These are phyloP conservation scores for Erodium moschatum DNA, from an alignment of 441 rosid species.

Conservation along the genomic window DNA sequence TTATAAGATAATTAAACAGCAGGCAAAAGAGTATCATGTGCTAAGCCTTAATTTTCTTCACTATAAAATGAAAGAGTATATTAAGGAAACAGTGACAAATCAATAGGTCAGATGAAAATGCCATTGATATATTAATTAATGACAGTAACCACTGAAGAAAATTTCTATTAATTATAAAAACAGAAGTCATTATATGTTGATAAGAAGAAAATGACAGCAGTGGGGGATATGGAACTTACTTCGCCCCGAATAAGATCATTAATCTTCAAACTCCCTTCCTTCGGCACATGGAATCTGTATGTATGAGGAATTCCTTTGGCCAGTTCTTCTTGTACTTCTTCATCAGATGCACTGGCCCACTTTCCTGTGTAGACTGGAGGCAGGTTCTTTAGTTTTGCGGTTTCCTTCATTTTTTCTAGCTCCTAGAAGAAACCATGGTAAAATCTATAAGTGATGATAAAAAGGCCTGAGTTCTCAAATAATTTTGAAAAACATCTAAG, in stretches of 20 bases:
- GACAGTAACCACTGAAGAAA: no score
- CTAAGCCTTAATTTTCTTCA: no score
- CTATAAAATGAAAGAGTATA: no score
- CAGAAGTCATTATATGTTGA: no score
- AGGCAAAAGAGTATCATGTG: no score
- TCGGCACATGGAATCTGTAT: constrained; percentile 75
- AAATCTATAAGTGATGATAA: neutral
- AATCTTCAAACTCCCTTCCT: constrained; percentile 68
- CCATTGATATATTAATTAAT: no score
- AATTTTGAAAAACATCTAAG: neutral
- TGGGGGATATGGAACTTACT: constrained; percentile 35
- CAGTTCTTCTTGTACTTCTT: constrained; percentile 63
- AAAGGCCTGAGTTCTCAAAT: no score
- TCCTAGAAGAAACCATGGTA: constrained; percentile 38
- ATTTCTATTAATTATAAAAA: no score
- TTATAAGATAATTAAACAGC: no score
- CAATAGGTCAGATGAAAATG: no score
- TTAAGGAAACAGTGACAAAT: no score
- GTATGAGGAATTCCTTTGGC: constrained; percentile 72
- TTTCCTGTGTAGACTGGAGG: constrained; percentile 84
- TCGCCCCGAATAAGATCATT: constrained; percentile 79
- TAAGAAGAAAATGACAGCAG: neutral
- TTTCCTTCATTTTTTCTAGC: constrained; percentile 85
- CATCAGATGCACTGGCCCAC: constrained; percentile 71
- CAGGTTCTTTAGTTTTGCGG: constrained; percentile 54